Percentiles rank a stretch among this genome's conserved stretches.
Evolutionary conservation across 73 alveolate species (phyloP).

Genomic region (Tetrahymena thermophila): DNA sequence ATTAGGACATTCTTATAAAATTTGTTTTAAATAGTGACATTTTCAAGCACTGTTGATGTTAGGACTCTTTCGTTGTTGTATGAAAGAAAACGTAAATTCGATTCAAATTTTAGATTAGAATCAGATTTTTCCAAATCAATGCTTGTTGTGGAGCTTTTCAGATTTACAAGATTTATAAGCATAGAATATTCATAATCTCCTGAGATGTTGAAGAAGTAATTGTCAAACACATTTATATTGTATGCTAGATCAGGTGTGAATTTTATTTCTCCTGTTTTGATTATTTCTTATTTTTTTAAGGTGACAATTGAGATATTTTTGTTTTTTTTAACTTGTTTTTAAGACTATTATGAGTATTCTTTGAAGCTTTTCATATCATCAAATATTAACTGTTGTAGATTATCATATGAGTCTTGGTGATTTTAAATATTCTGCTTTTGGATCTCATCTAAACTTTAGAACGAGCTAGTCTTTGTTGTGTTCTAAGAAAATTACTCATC

Average conservation of each 20-base stretch:
- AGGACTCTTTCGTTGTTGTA: background rate
- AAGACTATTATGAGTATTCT: background rate
- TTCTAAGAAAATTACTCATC: background rate
- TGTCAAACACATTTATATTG: background rate
- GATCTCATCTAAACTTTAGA: background rate
- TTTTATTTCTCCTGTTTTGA: background rate
- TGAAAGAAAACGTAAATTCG: background rate
- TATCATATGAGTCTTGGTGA: background rate
- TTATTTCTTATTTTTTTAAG: background rate
- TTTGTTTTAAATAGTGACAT: background rate
- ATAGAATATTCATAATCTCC: background rate
- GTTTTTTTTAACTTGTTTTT: background rate
- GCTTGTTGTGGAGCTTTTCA: background rate
- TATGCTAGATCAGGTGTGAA: background rate
- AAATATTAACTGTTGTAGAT: background rate
- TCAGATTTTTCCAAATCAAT: background rate
- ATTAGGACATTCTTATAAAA: background rate
- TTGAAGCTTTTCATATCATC: background rate
- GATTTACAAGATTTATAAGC: background rate
- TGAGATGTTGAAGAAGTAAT: background rate
- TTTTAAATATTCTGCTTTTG: background rate
- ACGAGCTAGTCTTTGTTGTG: background rate
- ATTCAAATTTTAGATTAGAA: background rate
- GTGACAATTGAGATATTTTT: background rate
- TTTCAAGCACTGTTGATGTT: background rate